A percentile compares a stretch with the other conserved stretches of the same genome.
These are phyloP conservation scores for Lactuca saligna DNA, from an alignment of 129 eudicot species.

Conservation along the genomic window DNA sequence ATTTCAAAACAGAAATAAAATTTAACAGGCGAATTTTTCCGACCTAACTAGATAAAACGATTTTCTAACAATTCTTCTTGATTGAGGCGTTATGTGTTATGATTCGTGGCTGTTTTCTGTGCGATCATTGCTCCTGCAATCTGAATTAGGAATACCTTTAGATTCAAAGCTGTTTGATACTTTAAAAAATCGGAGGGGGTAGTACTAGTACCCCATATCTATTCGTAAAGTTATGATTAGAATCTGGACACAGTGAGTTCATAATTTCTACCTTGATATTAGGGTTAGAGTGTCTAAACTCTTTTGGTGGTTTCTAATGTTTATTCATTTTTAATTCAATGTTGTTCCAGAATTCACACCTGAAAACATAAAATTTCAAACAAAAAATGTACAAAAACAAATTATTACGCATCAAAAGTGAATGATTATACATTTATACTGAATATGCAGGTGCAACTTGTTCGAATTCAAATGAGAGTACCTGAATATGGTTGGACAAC, in stretches of 20 bases:
- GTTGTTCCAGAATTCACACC: not conserved
- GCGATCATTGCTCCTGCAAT: slow-evolving; percentile 1
- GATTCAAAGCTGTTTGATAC: not conserved
- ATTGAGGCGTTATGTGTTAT: not conserved
- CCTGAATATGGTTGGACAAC: slow-evolving; percentile 83
- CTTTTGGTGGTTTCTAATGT: not conserved
- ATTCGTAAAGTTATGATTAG: not conserved
- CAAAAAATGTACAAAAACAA: not conserved
- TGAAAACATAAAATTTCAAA: too few relatives aligned
- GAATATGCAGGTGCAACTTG: slow-evolving; percentile 60
- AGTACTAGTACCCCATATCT: not conserved
- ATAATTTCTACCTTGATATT: not conserved
- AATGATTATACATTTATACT: slow-evolving; percentile 14
- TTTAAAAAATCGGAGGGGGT: slow-evolving; percentile 3
- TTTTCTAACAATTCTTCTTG: not conserved
- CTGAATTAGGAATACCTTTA: slow-evolving; percentile 1
- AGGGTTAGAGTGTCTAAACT: not conserved
- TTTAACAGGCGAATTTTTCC: not conserved
- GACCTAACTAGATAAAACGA: too few relatives aligned
- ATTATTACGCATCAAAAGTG: not conserved
- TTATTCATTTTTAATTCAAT: slow-evolving; percentile 2
- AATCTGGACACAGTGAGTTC: not conserved
- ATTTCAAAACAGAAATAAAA: slow-evolving; percentile 6
- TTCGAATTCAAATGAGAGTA: slow-evolving; percentile 71
- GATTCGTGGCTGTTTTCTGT: slow-evolving; percentile 11